These are phyloP conservation scores for Zelopaecilomyces penicillatus DNA, from an alignment of 2,329 filamentous ascomycete species.

Conservation along the genomic window DNA sequence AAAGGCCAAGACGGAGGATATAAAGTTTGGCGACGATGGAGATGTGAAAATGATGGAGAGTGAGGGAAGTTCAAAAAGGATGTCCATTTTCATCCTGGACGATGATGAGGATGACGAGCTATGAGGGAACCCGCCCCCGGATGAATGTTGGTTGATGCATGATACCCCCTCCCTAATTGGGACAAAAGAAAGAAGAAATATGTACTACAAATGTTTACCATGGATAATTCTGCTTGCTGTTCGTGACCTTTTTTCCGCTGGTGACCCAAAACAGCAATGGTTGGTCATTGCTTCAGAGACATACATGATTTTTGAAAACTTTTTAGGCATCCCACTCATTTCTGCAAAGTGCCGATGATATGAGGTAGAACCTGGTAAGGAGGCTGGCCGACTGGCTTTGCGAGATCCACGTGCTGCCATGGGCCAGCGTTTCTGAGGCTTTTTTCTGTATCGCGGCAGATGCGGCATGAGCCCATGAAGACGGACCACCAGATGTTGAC, in stretches of 20 bases:
- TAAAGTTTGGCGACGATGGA: slow-evolving; percentile 6
- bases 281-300: neutral
- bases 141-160: too few relatives aligned
- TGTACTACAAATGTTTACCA: too few relatives aligned
- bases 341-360: slow-evolving; percentile 43
- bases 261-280: too few relatives aligned
- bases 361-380: slow-evolving; percentile 40
- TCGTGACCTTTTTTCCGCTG: too few relatives aligned
- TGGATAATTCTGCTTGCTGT: neutral
- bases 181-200: too few relatives aligned
- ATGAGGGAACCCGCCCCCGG: slow-evolving; percentile 11
- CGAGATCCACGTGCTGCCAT: slow-evolving; percentile 43
- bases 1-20: slow-evolving; percentile 4
- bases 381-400: slow-evolving; percentile 29
- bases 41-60: slow-evolving; percentile 15
- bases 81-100: slow-evolving; percentile 30
- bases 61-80: slow-evolving; percentile 18
- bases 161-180: too few relatives aligned
- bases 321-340: slow-evolving; percentile 21
- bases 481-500: slow-evolving; percentile 45
- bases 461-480: slow-evolving; percentile 42
- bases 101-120: slow-evolving; percentile 31
- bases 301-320: slow-evolving; percentile 7
- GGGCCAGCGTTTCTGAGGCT: slow-evolving; percentile 39
- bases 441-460: slow-evolving; percentile 40